Conservation (phyloP, 2,329 filamentous ascomycete genomes). For the Fusarium newnesense region DNA sequence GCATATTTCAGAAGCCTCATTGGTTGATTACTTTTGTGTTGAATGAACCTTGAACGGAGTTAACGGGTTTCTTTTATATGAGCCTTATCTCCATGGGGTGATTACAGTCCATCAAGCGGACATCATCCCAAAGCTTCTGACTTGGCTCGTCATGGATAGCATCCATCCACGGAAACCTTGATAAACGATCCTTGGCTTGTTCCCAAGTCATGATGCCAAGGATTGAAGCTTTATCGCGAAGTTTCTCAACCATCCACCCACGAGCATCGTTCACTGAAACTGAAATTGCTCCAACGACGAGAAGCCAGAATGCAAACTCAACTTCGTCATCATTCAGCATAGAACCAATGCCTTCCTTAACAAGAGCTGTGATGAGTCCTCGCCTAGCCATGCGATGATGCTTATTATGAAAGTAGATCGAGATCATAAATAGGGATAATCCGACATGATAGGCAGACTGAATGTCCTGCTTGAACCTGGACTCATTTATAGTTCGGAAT, state of each 20-base stretch:
- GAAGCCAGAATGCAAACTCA: neutral
- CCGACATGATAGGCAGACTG: neutral
- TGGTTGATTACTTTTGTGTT: fast-evolving
- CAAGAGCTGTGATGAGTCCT: neutral
- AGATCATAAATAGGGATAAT: neutral
- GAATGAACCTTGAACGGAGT: neutral
- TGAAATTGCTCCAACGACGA: neutral
- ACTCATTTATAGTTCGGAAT: neutral
- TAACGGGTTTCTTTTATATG: neutral
- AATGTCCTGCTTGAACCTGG: neutral
- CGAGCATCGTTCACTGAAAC: neutral
- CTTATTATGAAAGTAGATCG: neutral
- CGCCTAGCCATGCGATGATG: neutral
- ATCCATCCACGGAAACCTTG: neutral
- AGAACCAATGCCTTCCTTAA: neutral
- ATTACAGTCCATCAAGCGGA: neutral
- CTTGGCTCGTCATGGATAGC: neutral
- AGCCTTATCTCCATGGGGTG: neutral
- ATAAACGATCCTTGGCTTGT: neutral
- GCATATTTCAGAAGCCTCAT: neutral
- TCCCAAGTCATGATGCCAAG: neutral
- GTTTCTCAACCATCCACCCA: neutral
- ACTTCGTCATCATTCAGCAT: fast-evolving
- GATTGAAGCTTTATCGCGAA: neutral
- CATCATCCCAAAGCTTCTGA: neutral